Evolutionary conservation across 176 grass and related monocot species (phyloP), one percentile per base, ranked within the genome.

Genomic region (Aegilops tauschii): DNA sequence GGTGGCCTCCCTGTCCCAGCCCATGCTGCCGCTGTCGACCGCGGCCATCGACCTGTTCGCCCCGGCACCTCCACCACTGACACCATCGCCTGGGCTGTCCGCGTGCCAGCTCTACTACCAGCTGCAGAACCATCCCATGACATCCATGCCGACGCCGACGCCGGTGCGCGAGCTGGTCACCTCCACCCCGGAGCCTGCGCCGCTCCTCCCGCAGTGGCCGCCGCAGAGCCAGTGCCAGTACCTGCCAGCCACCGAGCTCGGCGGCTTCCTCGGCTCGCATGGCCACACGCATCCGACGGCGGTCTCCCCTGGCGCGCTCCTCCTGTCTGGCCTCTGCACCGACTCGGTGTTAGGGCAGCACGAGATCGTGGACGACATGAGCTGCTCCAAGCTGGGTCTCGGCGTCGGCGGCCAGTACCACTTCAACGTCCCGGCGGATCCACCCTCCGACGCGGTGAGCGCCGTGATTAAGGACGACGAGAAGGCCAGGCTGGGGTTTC

Each of bases 231-330:
- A 86, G 9, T 64, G 64, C 10, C 71, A 84, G 8, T 95, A 92
- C 81, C 64, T 93, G 56, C 69, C 90, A 20, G 77, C 85, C 16
- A 84, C 81, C 14, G 92, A 94, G 73, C 78, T 95, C 10, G 88
- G 73, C 8, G 73, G 95, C 45, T 56, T 94, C 81, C 42, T 92
- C 9, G 70, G 86, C 36, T 76, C 74, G 27, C 58, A 87, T 40
- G 6, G 9, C 16, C 63, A 62, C 14, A 31, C 70, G 17, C 61
- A 80, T 8, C 25, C 64, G 1, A 23, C 90, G 2, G 18, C 87
- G 3, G 70, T 77, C 66, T 66, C 78, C 9, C 14, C 72, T 9
- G 27, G 25, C 76, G 42, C 64, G 13, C 79, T 76, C 14, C 66
- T 83, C 18, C 71, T 84, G 13, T 0, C 73, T 4, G 83, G 37